Conservation (phyloP, 495 filamentous ascomycete genomes). For the Beverwykella pulmonaria region DNA sequence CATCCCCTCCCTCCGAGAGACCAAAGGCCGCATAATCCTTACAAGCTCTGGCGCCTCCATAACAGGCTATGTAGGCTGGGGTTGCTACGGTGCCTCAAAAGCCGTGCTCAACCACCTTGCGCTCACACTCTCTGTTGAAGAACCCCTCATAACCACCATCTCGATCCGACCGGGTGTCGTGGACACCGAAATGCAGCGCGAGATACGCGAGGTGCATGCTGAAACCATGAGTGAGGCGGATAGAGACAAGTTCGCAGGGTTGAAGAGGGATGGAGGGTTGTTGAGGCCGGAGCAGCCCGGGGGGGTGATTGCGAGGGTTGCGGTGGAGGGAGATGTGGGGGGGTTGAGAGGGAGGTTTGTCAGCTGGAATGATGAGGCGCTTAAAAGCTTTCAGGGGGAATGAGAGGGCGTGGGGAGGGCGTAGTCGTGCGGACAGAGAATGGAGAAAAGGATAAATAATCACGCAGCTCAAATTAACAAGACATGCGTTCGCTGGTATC, state of each 20-base stretch:
- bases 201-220: constrained; percentile 71
- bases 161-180: constrained; percentile 80
- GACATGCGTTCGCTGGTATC: neutral
- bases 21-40: constrained; percentile 45
- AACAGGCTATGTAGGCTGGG: constrained; percentile 73
- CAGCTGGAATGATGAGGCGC: constrained; percentile 31
- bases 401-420: neutral
- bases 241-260: constrained; percentile 67
- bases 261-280: constrained; percentile 68
- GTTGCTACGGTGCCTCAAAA: constrained; percentile 79
- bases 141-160: constrained; percentile 72
- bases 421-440: too few species aligned
- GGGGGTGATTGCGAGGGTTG: constrained; percentile 79
- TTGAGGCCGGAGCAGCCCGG: constrained; percentile 83
- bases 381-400: constrained; percentile 22
- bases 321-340: constrained; percentile 60
- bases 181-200: constrained; percentile 91
- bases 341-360: constrained; percentile 67
- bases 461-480: neutral
- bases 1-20: constrained; percentile 69
- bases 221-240: constrained; percentile 65
- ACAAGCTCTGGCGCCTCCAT: constrained; percentile 52
- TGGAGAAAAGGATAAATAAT: neutral
- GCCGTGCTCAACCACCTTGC: constrained; percentile 85
- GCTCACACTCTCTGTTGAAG: constrained; percentile 72